These are phyloP conservation scores for Plasmodium adleri DNA, from an alignment of 169 alveolate genomes.

Conservation along the genomic window DNA sequence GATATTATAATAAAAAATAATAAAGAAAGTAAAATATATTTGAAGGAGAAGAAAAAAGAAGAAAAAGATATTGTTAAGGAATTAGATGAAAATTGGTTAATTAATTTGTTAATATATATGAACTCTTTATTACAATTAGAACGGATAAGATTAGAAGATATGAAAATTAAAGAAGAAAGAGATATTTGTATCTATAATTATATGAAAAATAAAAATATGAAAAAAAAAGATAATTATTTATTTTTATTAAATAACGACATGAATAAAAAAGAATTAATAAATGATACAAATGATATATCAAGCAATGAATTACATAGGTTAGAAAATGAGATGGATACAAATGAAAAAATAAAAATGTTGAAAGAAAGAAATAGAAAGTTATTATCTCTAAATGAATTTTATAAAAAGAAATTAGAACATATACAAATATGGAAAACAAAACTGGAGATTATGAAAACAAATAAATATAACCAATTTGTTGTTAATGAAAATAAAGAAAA, in stretches of 20 bases:
- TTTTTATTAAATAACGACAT: not conserved
- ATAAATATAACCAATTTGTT: no score
- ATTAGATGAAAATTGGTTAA: constrained; percentile 15
- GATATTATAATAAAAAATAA: constrained; percentile 12
- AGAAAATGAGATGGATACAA: constrained; percentile 34
- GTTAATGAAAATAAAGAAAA: no score
- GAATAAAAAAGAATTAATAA: not conserved
- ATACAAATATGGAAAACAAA: constrained; percentile 21
- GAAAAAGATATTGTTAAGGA: constrained; percentile 6
- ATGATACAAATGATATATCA: not conserved
- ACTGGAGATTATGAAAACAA: constrained; percentile 3
- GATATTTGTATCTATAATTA: not conserved
- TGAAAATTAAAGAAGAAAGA: constrained; percentile 11
- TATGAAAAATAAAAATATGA: not conserved
- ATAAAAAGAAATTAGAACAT: constrained; percentile 61
- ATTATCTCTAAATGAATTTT: constrained; percentile 31
- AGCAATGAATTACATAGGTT: constrained; percentile 55
- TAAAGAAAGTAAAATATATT: not conserved
- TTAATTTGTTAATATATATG: constrained; percentile 16
- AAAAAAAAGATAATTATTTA: not conserved
- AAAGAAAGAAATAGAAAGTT: constrained; percentile 22
- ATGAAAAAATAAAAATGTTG: constrained; percentile 24
- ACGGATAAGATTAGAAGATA: not conserved
- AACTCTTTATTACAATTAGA: constrained; percentile 8
- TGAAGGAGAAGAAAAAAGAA: not conserved